Evolutionary conservation across 2,329 filamentous ascomycete genomes (phyloP).

Genomic region (Sarocladiaceae sp.): DNA sequence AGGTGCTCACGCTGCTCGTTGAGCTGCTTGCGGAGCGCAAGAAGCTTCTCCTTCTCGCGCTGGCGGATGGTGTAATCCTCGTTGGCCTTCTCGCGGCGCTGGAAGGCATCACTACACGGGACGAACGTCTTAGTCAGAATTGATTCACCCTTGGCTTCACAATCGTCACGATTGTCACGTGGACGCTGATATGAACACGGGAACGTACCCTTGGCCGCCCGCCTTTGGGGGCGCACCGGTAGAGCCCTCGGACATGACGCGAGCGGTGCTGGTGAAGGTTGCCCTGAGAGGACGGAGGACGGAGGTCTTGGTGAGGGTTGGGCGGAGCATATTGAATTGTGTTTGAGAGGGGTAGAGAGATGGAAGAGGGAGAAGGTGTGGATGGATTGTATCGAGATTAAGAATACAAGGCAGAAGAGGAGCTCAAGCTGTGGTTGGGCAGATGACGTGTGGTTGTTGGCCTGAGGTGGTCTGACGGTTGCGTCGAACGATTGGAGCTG

Average conservation of each 20-base stretch:
- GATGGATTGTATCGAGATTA: background rate
- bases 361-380: conserved; percentile 9
- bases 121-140: background rate
- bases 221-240: conserved; percentile 54
- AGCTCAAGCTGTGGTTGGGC: conserved; percentile 1
- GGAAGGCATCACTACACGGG: conserved; percentile 73
- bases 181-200: conserved; percentile 7
- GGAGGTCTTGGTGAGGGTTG: conserved; percentile 50
- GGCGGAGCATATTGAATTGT: conserved; percentile 56
- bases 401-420: background rate
- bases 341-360: conserved; percentile 11
- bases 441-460: conserved; percentile 8
- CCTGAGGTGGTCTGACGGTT: conserved; percentile 10
- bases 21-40: conserved; percentile 67
- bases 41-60: conserved; percentile 87
- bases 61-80: conserved; percentile 81
- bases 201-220: conserved; percentile 43
- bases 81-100: conserved; percentile 78
- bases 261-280: conserved; percentile 57
- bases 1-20: conserved; percentile 75
- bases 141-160: conserved; percentile 5
- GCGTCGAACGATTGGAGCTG: background rate
- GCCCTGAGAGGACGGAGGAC: conserved; percentile 46
- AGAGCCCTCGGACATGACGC: conserved; percentile 64
- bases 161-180: background rate